Evolutionary conservation across 1,139 yeast species (phyloP).

Genomic region (Kodamaea sp.): DNA sequence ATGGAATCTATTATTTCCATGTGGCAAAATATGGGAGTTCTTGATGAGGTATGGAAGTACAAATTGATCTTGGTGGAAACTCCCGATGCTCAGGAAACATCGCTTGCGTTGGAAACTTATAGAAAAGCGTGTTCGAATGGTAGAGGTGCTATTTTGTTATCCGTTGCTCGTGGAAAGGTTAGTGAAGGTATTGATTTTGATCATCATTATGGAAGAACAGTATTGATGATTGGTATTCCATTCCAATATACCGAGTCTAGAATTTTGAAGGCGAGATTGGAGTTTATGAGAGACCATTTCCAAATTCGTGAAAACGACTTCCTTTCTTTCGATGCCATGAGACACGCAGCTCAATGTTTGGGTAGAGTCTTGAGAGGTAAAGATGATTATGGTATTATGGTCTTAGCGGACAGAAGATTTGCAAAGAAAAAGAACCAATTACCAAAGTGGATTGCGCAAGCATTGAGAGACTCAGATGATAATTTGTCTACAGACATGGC

Average conservation of each 20-base stretch:
- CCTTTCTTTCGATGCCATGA: conserved; percentile 96
- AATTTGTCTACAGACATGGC: conserved; percentile 98
- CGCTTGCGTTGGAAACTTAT: conserved; percentile 91
- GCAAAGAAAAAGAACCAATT: conserved; percentile 81
- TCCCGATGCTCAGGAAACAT: conserved; percentile 98
- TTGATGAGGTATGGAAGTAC: conserved; percentile 98
- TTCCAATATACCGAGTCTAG: conserved; percentile 98
- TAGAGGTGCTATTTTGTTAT: conserved; percentile 90
- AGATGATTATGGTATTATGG: conserved; percentile 99
- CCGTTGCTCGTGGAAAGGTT: conserved; percentile 98
- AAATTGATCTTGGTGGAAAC: conserved; percentile 95
- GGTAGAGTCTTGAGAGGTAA: conserved; percentile 97
- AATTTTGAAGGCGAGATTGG: conserved; percentile 89
- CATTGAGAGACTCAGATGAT: conserved; percentile 84
- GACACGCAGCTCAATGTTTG: conserved; percentile 98
- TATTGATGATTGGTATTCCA: conserved; percentile 97
- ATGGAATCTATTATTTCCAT: conserved; percentile 97
- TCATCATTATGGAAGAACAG: conserved; percentile 97
- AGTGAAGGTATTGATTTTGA: conserved; percentile 99
- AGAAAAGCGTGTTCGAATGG: conserved; percentile 97
- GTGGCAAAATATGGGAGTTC: conserved; percentile 98
- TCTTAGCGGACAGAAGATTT: conserved; percentile 90
- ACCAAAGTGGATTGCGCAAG: conserved; percentile 98
- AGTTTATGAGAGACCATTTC: conserved; percentile 87
- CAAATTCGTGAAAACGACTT: conserved; percentile 93